These are phyloP conservation scores for Trypanosoma lewisi DNA, from an alignment of 208 protist species.

Conservation along the genomic window DNA sequence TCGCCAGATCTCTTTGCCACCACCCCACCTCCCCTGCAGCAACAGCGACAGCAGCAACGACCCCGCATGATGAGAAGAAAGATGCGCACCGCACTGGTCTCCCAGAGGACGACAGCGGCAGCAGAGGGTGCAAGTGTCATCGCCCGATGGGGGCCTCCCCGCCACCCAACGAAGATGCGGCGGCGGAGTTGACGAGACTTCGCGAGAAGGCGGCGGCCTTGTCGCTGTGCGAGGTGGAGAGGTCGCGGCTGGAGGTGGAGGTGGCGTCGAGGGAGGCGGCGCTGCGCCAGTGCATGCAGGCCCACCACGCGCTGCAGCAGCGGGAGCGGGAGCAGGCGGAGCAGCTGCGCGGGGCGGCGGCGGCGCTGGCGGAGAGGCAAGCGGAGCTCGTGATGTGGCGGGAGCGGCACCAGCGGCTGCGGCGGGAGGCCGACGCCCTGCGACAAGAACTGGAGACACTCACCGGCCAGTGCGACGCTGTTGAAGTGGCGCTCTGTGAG, in stretches of 20 bases:
- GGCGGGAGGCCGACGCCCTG: conserved; percentile 14
- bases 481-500: conserved; percentile 3
- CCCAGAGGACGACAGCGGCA: not conserved
- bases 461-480: conserved; percentile 16
- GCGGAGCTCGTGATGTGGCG: conserved; percentile 18
- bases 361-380: conserved; percentile 9
- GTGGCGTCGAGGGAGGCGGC: conserved; percentile 22
- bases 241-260: conserved; percentile 17
- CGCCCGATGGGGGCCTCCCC: not conserved
- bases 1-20: conserved; percentile 6
- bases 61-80: not conserved
- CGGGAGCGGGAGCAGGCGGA: conserved; percentile 5
- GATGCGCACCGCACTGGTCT: not conserved
- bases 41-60: not conserved
- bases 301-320: conserved; percentile 1
- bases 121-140: no score
- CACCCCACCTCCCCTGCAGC: not conserved
- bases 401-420: conserved; percentile 26
- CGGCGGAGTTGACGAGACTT: conserved; percentile 33
- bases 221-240: conserved; percentile 11
- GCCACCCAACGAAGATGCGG: conserved; percentile 18
- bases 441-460: conserved; percentile 20
- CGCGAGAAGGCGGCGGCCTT: conserved; percentile 27
- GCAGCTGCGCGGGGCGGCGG: conserved; percentile 4
- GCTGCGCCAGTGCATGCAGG: conserved; percentile 18